These are phyloP conservation scores for Priceomyces medius DNA, from an alignment of 805 yeast genomes.

Conservation along the genomic window DNA sequence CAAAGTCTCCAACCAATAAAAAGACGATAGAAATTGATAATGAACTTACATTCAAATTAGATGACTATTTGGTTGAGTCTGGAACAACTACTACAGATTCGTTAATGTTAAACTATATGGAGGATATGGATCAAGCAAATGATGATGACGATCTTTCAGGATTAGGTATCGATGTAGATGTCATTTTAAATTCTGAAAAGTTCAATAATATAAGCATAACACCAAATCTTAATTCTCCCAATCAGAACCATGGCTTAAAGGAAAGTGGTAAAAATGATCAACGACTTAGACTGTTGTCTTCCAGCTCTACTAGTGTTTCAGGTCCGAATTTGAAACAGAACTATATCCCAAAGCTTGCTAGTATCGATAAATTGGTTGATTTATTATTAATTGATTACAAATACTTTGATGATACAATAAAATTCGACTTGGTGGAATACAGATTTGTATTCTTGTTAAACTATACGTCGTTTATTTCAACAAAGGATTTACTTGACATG, in stretches of 20 bases:
- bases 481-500: constrained; percentile 38
- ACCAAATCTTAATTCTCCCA: constrained; percentile 8
- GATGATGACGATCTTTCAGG: constrained; percentile 40
- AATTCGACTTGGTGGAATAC: constrained; percentile 39
- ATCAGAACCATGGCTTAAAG: neutral
- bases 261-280: constrained; percentile 7
- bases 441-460: constrained; percentile 42
- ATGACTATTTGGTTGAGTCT: constrained; percentile 32
- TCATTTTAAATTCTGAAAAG: constrained; percentile 39
- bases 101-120: constrained; percentile 15
- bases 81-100: constrained; percentile 19
- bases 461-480: constrained; percentile 39
- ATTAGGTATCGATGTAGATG: constrained; percentile 44
- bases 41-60: constrained; percentile 35
- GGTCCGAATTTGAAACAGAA: constrained; percentile 9
- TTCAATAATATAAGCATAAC: constrained; percentile 26
- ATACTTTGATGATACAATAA: constrained; percentile 47
- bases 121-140: constrained; percentile 30
- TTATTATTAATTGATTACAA: constrained; percentile 68
- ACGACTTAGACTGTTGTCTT: constrained; percentile 12
- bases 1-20: constrained; percentile 6
- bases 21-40: constrained; percentile 19
- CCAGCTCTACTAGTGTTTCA: constrained; percentile 13
- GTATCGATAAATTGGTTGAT: constrained; percentile 75
- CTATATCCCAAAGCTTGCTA: constrained; percentile 49